These are phyloP conservation scores for Boletus patriciae DNA, from an alignment of 768 basidiomycete species.

Conservation along the genomic window DNA sequence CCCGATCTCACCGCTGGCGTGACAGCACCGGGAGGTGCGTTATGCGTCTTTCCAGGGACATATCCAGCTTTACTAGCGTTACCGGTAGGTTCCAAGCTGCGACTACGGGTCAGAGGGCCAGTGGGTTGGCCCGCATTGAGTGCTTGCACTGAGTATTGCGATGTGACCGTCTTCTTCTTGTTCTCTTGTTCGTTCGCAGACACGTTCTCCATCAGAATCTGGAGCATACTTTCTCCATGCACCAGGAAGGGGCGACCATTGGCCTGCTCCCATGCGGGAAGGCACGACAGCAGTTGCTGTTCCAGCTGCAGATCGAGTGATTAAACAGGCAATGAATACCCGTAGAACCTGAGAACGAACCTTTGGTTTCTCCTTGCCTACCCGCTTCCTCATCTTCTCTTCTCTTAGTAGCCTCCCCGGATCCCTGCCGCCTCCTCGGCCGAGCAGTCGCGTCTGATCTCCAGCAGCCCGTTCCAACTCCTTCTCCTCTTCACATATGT, in stretches of 20 bases:
- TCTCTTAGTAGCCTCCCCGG: constrained; percentile 86
- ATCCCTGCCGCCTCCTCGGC: constrained; percentile 71
- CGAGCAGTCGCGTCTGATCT: constrained; percentile 80
- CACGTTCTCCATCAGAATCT: constrained; percentile 70
- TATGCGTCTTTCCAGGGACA: constrained; percentile 32
- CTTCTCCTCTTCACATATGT: constrained; percentile 86
- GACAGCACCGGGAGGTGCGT: constrained; percentile 37
- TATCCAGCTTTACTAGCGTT: constrained; percentile 23
- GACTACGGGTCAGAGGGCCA: constrained; percentile 26
- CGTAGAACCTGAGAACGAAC: constrained; percentile 40
- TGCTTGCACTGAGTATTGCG: constrained; percentile 34
- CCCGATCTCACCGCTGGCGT: constrained; percentile 63
- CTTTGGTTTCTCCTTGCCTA: constrained; percentile 88
- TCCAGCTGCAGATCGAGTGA: constrained; percentile 70
- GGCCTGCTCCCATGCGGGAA: constrained; percentile 86
- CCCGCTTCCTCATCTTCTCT: constrained; percentile 96
- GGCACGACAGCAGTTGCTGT: constrained; percentile 72
- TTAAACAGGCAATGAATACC: background rate
- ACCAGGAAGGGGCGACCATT: constrained; percentile 77
- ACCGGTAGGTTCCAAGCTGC: constrained; percentile 26
- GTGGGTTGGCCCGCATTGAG: constrained; percentile 22
- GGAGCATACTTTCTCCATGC: constrained; percentile 78
- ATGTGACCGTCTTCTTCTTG: constrained; percentile 49
- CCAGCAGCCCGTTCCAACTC: constrained; percentile 79
- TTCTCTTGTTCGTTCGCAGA: constrained; percentile 82